Percentiles rank a stretch among this genome's conserved stretches.
Conservation (phyloP, 768 basidiomycete species). For the Xerocomus potaroensis region DNA sequence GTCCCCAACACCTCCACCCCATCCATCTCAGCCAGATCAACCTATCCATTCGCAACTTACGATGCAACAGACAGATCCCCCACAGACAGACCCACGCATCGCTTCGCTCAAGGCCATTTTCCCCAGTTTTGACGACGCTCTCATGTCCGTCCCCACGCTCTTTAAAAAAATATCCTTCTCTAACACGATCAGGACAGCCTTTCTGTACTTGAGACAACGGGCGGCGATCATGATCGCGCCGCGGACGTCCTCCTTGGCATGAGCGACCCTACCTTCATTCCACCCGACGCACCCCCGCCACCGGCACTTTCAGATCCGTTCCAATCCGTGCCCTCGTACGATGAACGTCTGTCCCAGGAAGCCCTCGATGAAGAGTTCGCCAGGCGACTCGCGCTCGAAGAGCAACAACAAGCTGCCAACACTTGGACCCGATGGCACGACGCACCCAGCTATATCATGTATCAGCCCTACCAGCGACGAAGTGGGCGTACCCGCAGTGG, state of each 20-base stretch:
- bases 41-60: no score
- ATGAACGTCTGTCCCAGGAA: conserved; percentile 42
- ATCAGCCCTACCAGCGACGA: conserved; percentile 26
- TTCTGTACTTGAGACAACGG: conserved; percentile 69
- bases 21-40: background rate
- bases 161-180: background rate
- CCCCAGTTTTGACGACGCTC: conserved; percentile 72
- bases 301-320: background rate
- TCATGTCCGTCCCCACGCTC: conserved; percentile 47
- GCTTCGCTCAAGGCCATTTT: conserved; percentile 63
- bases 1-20: conserved; percentile 13
- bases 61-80: no score
- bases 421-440: conserved; percentile 17
- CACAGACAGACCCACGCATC: conserved; percentile 45
- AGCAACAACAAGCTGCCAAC: conserved; percentile 30
- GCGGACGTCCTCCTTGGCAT: conserved; percentile 77
- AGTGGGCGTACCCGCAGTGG: conserved; percentile 1
- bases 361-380: conserved; percentile 81
- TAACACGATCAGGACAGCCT: conserved; percentile 35
- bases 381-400: conserved; percentile 64
- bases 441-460: conserved; percentile 6
- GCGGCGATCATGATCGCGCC: conserved; percentile 69
- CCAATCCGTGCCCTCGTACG: conserved; percentile 24
- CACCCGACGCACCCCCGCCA: conserved; percentile 23
- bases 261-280: conserved; percentile 75